phyloP scores from a whole-genome alignment of 2,329 filamentous ascomycete genomes.

The Zymoseptoria brevis region DNA sequence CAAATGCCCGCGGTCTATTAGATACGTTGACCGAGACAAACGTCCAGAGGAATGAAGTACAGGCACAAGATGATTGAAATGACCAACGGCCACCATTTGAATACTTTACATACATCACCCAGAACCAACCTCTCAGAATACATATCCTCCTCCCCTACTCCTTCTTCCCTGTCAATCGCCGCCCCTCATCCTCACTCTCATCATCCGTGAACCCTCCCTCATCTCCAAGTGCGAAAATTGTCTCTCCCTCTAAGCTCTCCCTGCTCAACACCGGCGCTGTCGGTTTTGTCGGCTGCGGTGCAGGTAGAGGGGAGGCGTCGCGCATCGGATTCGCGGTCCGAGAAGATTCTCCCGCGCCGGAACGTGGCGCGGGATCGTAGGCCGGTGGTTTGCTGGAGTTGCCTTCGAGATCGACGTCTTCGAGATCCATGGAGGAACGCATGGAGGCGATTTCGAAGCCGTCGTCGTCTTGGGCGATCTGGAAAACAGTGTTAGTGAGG shows the following conservation, averaged over 20 bases:
- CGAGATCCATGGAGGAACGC: slow-evolving; percentile 63
- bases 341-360: slow-evolving; percentile 7
- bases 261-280: slow-evolving; percentile 38
- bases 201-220: slow-evolving; percentile 83
- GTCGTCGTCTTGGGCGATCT: slow-evolving; percentile 94
- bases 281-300: slow-evolving; percentile 43
- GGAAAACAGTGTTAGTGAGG: slow-evolving; percentile 17
- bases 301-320: slow-evolving; percentile 45
- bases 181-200: slow-evolving; percentile 45
- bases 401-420: slow-evolving; percentile 34
- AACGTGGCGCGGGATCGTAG: slow-evolving; percentile 30
- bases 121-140: not conserved
- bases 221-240: slow-evolving; percentile 85
- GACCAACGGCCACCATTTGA: not conserved
- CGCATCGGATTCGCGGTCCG: slow-evolving; percentile 24
- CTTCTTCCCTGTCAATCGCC: slow-evolving; percentile 43
- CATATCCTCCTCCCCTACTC: slow-evolving; percentile 32
- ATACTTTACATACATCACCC: not conserved
- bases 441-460: slow-evolving; percentile 95
- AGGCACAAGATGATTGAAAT: not conserved
- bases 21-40: not conserved
- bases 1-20: slow-evolving; percentile 13
- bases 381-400: slow-evolving; percentile 28
- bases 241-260: slow-evolving; percentile 74
- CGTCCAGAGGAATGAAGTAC: not conserved